Conservation (phyloP, 495 filamentous ascomycete genomes). For the Aspergillus diversus region DNA sequence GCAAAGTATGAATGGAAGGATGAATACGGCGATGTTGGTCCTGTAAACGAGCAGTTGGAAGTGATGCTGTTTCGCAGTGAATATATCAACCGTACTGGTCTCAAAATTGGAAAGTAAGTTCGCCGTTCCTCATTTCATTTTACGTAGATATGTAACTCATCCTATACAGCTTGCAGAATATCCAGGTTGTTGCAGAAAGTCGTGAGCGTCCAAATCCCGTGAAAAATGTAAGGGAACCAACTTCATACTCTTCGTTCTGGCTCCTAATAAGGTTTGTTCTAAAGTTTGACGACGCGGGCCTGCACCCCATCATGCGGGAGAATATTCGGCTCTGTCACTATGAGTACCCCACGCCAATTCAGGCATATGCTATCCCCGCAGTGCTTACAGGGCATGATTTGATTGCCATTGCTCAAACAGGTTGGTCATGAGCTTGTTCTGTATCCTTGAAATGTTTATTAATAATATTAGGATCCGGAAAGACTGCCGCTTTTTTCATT, state of each 20-base stretch:
- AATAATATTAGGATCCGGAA: slow-evolving; percentile 75
- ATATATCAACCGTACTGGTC: slow-evolving; percentile 45
- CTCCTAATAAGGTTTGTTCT: slow-evolving; percentile 10
- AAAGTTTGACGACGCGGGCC: slow-evolving; percentile 73
- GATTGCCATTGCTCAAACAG: slow-evolving; percentile 89
- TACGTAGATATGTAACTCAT: slow-evolving; percentile 1
- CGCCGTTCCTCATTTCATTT: neutral
- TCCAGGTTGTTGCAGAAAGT: slow-evolving; percentile 39
- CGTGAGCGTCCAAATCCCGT: slow-evolving; percentile 34
- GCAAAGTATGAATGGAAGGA: slow-evolving; percentile 81
- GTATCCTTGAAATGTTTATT: neutral
- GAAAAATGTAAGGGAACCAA: slow-evolving; percentile 36
- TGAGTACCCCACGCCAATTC: slow-evolving; percentile 77
- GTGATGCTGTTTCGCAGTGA: slow-evolving; percentile 67
- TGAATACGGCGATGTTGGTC: slow-evolving; percentile 84
- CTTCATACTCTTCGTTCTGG: slow-evolving; percentile 35
- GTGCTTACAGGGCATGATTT: slow-evolving; percentile 74
- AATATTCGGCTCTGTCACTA: slow-evolving; percentile 76
- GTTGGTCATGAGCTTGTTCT: slow-evolving; percentile 51
- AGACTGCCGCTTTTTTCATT: slow-evolving; percentile 91
- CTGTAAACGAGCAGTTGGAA: slow-evolving; percentile 68
- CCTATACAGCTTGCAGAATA: slow-evolving; percentile 33
- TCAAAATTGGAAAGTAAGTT: slow-evolving; percentile 45
- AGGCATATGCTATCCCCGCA: slow-evolving; percentile 79
- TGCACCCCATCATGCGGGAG: slow-evolving; percentile 80